phyloP scores from a whole-genome alignment of 495 filamentous ascomycete species.

The Daldinia loculata region DNA sequence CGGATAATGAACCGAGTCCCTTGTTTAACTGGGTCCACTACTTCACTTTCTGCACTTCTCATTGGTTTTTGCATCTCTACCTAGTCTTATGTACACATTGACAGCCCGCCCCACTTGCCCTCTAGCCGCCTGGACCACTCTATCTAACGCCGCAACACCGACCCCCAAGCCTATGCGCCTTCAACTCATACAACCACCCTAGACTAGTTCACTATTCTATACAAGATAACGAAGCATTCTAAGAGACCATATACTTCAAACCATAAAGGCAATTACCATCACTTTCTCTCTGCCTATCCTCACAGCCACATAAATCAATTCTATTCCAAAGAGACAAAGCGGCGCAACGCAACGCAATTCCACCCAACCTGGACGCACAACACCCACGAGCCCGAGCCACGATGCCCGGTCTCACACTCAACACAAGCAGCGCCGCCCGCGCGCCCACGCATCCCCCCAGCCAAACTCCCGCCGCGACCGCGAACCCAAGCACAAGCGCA shows the following conservation, averaged over 20 bases:
- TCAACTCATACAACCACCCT: constrained; percentile 10
- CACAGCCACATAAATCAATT: neutral
- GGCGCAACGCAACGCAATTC: neutral
- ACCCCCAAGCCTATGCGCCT: constrained; percentile 18
- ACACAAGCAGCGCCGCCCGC: constrained; percentile 31
- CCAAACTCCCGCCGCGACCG: constrained; percentile 17
- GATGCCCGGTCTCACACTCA: constrained; percentile 43
- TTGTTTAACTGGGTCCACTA: neutral
- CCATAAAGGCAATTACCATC: neutral
- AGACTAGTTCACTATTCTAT: neutral
- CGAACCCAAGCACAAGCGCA: constrained; percentile 12
- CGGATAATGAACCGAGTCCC: constrained; percentile 8
- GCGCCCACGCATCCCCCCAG: constrained; percentile 1
- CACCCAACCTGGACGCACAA: neutral
- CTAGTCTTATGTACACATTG: neutral
- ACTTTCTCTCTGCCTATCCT: too few relatives aligned
- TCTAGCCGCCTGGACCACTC: constrained; percentile 1
- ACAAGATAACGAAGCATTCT: neutral
- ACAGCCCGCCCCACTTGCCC: constrained; percentile 14
- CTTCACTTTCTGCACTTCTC: neutral
- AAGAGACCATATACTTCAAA: neutral
- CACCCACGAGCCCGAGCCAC: constrained; percentile 10
- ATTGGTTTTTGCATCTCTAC: neutral
- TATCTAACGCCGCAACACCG: constrained; percentile 15
- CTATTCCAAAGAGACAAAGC: constrained; percentile 5